Evolutionary conservation across 176 grass and related monocot species (phyloP).

Genomic region (Melocanna baccifera): DNA sequence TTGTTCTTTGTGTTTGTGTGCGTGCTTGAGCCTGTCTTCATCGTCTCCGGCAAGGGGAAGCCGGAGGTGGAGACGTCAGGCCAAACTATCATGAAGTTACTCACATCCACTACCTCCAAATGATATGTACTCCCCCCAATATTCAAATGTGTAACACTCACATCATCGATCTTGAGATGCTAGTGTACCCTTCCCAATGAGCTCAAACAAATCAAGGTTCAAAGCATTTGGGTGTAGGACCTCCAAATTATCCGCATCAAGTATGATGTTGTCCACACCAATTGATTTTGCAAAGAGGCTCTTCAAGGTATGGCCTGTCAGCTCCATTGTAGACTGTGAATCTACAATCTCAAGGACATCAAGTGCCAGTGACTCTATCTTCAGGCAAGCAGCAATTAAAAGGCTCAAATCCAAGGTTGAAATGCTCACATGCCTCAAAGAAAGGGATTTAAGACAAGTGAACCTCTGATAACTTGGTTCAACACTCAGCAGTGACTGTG

Average conservation of each 20-base stretch:
- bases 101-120: slow-evolving; percentile 74
- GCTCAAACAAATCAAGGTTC: slow-evolving; percentile 95
- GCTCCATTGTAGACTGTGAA: slow-evolving; percentile 71
- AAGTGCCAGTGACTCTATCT: slow-evolving; percentile 79
- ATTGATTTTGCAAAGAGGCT: slow-evolving; percentile 74
- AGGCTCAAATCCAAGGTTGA: slow-evolving; percentile 83
- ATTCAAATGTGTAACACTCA: slow-evolving; percentile 92
- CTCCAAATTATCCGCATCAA: slow-evolving; percentile 93
- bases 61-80: no score
- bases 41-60: no score
- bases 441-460: slow-evolving; percentile 87
- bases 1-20: no score
- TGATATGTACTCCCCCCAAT: slow-evolving; percentile 81
- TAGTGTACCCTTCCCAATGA: slow-evolving; percentile 78
- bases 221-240: slow-evolving; percentile 75
- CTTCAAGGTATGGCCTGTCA: slow-evolving; percentile 79
- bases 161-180: slow-evolving; percentile 92
- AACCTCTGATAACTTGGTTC: slow-evolving; percentile 96
- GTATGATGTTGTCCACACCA: slow-evolving; percentile 79
- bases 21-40: no score
- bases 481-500: slow-evolving; percentile 77
- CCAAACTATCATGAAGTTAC: no score
- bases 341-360: slow-evolving; percentile 96
- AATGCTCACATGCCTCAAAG: slow-evolving; percentile 80
- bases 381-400: slow-evolving; percentile 75